Evolutionary conservation across 495 filamentous ascomycete species (phyloP), one percentile per base, ranked within the genome.

Genomic region (Parathielavia appendiculata): DNA sequence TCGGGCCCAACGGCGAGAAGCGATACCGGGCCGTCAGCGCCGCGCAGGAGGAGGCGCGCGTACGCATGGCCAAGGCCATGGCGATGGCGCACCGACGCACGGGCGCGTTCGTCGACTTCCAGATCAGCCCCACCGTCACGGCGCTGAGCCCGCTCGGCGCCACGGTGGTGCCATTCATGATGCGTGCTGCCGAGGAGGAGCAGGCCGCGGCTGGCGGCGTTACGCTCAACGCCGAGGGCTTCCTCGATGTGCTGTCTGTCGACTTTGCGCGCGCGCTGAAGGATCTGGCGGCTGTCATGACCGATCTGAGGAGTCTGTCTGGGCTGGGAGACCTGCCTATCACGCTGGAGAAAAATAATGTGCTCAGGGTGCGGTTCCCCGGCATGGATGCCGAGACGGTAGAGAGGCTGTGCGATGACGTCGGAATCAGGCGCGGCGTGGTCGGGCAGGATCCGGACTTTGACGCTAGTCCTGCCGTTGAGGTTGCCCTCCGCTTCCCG

Each of bases 191-290:
- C 19, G 32, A 8, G 5, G 53, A 56, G 53, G 53, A 56, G 53
- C 11, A 22, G 19, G 30, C 71, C 26, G 71, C 66, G 45, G 63
- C 71, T 5, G 59, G 71, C 35, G 69, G 74, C 14, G 63, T 70
- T 51, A 85, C 83, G 8, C 80, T 97, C 58, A 86, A 90, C 71
- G 83, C 85, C 30, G 83, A 88, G 11, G 89, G 88, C 41, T 85
- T 98, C 65, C 78, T 96, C 61, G 88, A 95, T 53, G 71, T 86
- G 14, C 83, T 98, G 11, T 91, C 89, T 43, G 83, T 85, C 19
- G 93, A 98, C 72, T 97, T 98, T 69, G 88, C 89, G 0, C 85
- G 90, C 17, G 85, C 91, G 10, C 72, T 97, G 23, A 88, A 91
- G 68, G 91, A 96, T 58, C 78, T 97, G 35, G 83, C 89, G 6